Conservation (phyloP, 306 rosid species). For the Potentilla sterilis region DNA sequence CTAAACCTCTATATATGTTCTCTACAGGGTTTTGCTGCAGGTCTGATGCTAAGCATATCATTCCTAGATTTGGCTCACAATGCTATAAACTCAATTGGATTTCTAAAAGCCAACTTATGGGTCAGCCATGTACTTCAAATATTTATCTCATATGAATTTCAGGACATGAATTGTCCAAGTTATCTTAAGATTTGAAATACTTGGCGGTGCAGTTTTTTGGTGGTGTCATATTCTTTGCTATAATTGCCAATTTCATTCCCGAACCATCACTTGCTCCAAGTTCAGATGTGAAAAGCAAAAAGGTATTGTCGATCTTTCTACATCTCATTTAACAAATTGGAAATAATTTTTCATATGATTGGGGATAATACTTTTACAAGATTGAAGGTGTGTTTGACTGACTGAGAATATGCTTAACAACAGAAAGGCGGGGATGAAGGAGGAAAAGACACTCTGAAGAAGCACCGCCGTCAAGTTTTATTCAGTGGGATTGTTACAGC, state of each 20-base stretch:
- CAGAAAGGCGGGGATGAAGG: conserved; percentile 76
- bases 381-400: conserved; percentile 31
- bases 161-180: conserved; percentile 5
- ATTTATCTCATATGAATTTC: neutral
- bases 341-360: conserved; percentile 20
- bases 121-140: conserved; percentile 35
- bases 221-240: conserved; percentile 84
- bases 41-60: conserved; percentile 93
- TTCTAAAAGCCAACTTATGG: conserved; percentile 93
- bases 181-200: conserved; percentile 21
- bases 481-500: conserved; percentile 88
- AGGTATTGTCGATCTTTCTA: conserved; percentile 45
- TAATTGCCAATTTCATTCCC: conserved; percentile 77
- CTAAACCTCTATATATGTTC: conserved; percentile 15
- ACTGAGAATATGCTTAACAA: conserved; percentile 38
- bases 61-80: conserved; percentile 98
- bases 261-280: conserved; percentile 75
- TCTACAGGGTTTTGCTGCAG: conserved; percentile 92
- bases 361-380: conserved; percentile 20
- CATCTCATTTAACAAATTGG: conserved; percentile 13
- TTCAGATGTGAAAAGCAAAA: conserved; percentile 58
- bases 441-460: conserved; percentile 84
- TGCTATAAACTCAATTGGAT: conserved; percentile 89
- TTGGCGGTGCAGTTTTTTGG: conserved; percentile 70
- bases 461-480: conserved; percentile 89